These are phyloP conservation scores for Forsythia viridissima DNA, from an alignment of 257 asterid species.

Conservation along the genomic window DNA sequence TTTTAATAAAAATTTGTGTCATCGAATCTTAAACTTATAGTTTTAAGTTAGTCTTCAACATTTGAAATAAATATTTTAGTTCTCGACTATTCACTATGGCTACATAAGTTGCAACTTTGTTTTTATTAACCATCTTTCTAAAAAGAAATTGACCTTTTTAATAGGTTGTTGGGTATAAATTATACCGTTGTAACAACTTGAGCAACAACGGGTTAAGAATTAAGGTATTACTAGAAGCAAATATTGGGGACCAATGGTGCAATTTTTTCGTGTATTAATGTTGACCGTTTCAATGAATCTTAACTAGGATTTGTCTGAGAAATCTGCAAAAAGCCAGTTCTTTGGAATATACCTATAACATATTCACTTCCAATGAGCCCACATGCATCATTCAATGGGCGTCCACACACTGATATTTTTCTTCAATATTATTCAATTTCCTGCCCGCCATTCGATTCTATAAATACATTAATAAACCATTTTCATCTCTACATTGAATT, in stretches of 20 bases:
- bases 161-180: too few relatives aligned
- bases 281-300: constrained; percentile 15
- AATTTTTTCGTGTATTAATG: not conserved
- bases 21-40: too few relatives aligned
- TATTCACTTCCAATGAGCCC: constrained; percentile 21
- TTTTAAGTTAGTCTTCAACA: too few relatives aligned
- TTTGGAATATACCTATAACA: constrained; percentile 45
- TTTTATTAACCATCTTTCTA: too few relatives aligned
- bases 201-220: too few relatives aligned
- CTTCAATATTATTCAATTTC: not conserved
- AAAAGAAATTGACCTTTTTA: too few relatives aligned
- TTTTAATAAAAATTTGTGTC: too few relatives aligned
- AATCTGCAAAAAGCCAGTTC: constrained; percentile 17
- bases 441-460: not conserved
- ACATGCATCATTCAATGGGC: constrained; percentile 17
- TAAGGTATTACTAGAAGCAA: not conserved
- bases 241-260: not conserved
- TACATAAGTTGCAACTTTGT: too few relatives aligned
- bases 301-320: not conserved
- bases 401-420: constrained; percentile 27
- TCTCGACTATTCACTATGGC: too few relatives aligned
- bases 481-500: constrained; percentile 19
- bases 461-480: constrained; percentile 13
- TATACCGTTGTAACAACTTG: too few relatives aligned
- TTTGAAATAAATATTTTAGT: too few relatives aligned